Base-by-base conservation (phyloP, 495 filamentous ascomycete genomes). In the Parachaetomium inaequale region DNA sequence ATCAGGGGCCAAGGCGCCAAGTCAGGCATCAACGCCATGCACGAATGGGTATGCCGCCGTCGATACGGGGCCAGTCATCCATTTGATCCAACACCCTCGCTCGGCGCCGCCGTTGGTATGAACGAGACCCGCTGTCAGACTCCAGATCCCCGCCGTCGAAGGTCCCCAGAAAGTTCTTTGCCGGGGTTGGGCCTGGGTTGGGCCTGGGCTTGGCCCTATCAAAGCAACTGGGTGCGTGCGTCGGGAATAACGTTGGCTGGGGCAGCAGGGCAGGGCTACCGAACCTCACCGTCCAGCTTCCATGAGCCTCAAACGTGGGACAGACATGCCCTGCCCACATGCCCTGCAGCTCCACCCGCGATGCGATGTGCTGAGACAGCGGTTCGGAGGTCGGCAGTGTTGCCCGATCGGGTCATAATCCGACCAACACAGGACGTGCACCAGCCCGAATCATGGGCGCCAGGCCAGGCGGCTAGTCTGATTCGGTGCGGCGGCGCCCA, bases 101-200 rank as follows among this genome's bases (percentile, higher is more conserved):
- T 19, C 31, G 52, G 59, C 32, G 38, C 47, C 29, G 40, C 50
- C 38, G 28, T 21, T n/a, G 34, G 40, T 53, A 50, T 62, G 60
- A 46, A 59, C 32, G 1, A 51, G 59, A 51, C 51, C 53, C 53
- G 61, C 54, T 26, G 51, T 53, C 36, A 32, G 25, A 25, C 47
- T n/a, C 31, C 11, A 26, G 47, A 21, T 4, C 4, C 25, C 32
- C 34, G 28, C 49, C 32, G 43, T 49, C 28, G 61, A 63, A 63
- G 61, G 46, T 36, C 26, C 43, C 19, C 11, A 45, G 61, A 63
- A 63, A 12, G 26, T 63, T 63, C 61, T 57, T 36, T 58, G 61
- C 61, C 14, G 38, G 61, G 61, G 46, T 31, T n/a, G n/a, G n/a
- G n/a, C n/a, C n/a, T n/a, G n/a, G n/a, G n/a, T n/a, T n/a, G n/a